These are phyloP conservation scores for Basidiobolus heterosporus DNA, from an alignment of 371 early-diverging fungal genomes.

Conservation along the genomic window DNA sequence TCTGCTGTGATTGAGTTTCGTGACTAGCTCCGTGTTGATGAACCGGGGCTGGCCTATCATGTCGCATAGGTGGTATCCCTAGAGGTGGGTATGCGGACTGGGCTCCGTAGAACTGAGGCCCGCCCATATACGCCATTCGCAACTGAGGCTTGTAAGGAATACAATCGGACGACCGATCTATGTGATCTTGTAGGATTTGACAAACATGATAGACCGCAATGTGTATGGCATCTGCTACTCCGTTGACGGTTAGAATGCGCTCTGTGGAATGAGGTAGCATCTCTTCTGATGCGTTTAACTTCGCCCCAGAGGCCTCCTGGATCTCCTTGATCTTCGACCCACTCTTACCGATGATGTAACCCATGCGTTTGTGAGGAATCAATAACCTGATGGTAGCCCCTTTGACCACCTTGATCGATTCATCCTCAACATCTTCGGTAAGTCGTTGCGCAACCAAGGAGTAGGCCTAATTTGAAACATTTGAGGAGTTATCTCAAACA, in stretches of 20 bases:
- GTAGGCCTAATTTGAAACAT: conserved; percentile 28
- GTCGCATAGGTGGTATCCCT: conserved; percentile 15
- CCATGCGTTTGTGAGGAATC: conserved; percentile 61
- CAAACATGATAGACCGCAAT: conserved; percentile 62
- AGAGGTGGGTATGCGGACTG: conserved; percentile 6
- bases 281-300: conserved; percentile 64
- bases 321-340: conserved; percentile 78
- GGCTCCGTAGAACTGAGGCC: conserved; percentile 6
- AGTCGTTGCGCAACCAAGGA: conserved; percentile 50
- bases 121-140: conserved; percentile 14
- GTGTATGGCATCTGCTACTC: conserved; percentile 60
- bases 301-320: conserved; percentile 67
- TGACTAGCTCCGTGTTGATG: conserved; percentile 10
- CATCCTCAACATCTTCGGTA: conserved; percentile 25
- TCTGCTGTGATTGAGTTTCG: conserved; percentile 47
- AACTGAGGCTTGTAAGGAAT: conserved; percentile 43
- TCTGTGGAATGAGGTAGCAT: conserved; percentile 57
- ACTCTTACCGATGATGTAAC: conserved; percentile 79
- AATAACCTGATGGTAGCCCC: conserved; percentile 44
- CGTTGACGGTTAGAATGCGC: conserved; percentile 71
- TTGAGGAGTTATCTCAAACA: not conserved
- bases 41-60: conserved; percentile 9
- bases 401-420: conserved; percentile 13
- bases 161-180: conserved; percentile 19
- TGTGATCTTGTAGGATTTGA: conserved; percentile 39